Conservation (phyloP, 352 stramenopile genomes). For the Phytophthora nicotianae region DNA sequence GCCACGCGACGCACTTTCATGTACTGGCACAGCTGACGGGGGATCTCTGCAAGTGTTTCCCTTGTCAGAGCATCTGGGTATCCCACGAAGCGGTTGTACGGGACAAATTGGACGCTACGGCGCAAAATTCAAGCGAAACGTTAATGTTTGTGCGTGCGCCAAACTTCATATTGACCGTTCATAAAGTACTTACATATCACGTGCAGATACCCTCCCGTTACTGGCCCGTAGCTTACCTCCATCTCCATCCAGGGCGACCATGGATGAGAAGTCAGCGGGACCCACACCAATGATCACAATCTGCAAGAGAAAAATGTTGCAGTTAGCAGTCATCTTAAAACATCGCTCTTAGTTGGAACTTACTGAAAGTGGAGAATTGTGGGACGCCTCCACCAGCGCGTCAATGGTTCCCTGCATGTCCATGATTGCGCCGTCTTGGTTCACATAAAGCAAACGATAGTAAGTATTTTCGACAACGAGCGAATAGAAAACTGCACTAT, state of each 20-base stretch:
- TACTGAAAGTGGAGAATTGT: slow-evolving; percentile 57
- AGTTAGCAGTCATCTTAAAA: slow-evolving; percentile 7
- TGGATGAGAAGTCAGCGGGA: slow-evolving; percentile 69
- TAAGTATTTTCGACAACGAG: slow-evolving; percentile 1
- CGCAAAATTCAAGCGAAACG: slow-evolving; percentile 6
- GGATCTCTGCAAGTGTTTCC: slow-evolving; percentile 76
- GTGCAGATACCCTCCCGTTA: slow-evolving; percentile 41
- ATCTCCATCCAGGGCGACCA: slow-evolving; percentile 70
- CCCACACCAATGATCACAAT: slow-evolving; percentile 85
- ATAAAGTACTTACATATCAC: slow-evolving; percentile 58
- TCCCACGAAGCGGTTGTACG: slow-evolving; percentile 55
- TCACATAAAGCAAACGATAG: not conserved
- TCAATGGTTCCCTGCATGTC: slow-evolving; percentile 80
- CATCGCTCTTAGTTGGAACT: not conserved
- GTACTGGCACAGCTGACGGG: slow-evolving; percentile 75
- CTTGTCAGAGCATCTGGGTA: slow-evolving; percentile 50
- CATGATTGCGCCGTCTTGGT: slow-evolving; percentile 83
- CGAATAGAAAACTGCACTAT: not conserved
- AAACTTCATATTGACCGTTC: not conserved
- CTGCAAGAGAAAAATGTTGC: slow-evolving; percentile 20
- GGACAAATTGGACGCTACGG: slow-evolving; percentile 67
- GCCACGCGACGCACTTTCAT: slow-evolving; percentile 69
- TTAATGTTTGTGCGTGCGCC: not conserved
- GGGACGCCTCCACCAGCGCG: slow-evolving; percentile 59
- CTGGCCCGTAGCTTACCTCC: slow-evolving; percentile 51